Conservation (phyloP, 108 stramenopile genomes). For the Pseudonitzschia delicatissima region DNA sequence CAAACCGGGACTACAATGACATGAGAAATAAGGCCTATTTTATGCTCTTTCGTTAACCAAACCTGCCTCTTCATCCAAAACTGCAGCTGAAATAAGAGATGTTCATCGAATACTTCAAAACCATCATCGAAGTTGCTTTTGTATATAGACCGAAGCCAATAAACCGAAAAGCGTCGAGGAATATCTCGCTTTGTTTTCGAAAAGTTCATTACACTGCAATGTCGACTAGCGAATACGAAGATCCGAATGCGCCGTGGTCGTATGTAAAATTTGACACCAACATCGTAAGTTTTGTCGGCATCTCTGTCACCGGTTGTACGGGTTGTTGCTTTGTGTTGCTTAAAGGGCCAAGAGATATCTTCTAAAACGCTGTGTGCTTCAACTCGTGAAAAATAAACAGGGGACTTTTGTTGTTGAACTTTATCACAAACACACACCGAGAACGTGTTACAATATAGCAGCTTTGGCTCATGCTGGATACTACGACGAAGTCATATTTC, state of each 20-base stretch:
- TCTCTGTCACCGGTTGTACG: background rate
- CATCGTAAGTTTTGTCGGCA: conserved; percentile 26
- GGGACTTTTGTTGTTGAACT: conserved; percentile 77
- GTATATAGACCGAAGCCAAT: no score
- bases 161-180: no score
- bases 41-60: no score
- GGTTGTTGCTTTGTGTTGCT: background rate
- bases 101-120: no score
- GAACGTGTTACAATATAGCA: conserved; percentile 82
- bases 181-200: background rate
- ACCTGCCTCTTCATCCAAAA: no score
- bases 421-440: conserved; percentile 75
- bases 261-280: conserved; percentile 79
- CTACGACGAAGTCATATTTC: conserved; percentile 87
- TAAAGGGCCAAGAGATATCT: no score
- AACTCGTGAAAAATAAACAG: no score
- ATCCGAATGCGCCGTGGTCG: conserved; percentile 51
- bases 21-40: no score
- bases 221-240: conserved; percentile 2
- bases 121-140: no score
- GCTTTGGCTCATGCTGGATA: conserved; percentile 88
- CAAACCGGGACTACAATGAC: no score
- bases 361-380: no score
- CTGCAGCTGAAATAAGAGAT: no score
- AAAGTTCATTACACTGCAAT: background rate